Evolutionary conservation across 371 early-diverging fungal genomes (phyloP).

Genomic region (Mucor velutinosus): DNA sequence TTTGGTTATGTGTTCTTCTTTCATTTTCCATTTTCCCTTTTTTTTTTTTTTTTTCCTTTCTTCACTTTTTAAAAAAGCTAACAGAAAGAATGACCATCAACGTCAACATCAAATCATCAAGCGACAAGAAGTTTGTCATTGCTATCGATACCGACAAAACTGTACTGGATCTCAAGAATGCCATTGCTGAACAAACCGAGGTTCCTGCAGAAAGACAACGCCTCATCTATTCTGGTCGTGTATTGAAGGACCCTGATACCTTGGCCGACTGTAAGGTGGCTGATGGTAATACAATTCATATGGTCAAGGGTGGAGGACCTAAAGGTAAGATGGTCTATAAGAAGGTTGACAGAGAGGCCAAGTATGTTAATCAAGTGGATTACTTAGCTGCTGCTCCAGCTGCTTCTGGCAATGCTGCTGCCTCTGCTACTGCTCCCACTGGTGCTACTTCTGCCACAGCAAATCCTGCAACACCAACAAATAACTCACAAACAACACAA

Average conservation of each 20-base stretch:
- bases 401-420: background rate
- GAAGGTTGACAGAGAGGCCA: background rate
- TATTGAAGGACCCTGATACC: slow-evolving; percentile 90
- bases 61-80: background rate
- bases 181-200: slow-evolving; percentile 69
- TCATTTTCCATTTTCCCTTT: background rate
- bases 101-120: slow-evolving; percentile 83
- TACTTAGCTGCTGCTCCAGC: background rate
- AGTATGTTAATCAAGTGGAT: background rate
- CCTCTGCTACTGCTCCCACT: slow-evolving; percentile 11
- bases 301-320: slow-evolving; percentile 71
- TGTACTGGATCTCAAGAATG: slow-evolving; percentile 76
- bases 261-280: slow-evolving; percentile 81
- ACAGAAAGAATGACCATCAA: slow-evolving; percentile 38
- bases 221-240: slow-evolving; percentile 92
- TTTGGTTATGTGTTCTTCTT: background rate
- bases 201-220: slow-evolving; percentile 85
- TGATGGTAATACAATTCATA: slow-evolving; percentile 80
- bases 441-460: slow-evolving; percentile 31
- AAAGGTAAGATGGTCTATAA: slow-evolving; percentile 19
- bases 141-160: slow-evolving; percentile 67
- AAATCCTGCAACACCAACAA: slow-evolving; percentile 26
- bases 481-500: slow-evolving; percentile 25
- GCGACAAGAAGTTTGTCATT: slow-evolving; percentile 79
- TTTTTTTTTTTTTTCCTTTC: background rate